A percentile compares a stretch with the other conserved stretches of the same genome.
Evolutionary conservation across 2,329 filamentous ascomycete genomes (phyloP).

Genomic region (Penicillium vulpinum): DNA sequence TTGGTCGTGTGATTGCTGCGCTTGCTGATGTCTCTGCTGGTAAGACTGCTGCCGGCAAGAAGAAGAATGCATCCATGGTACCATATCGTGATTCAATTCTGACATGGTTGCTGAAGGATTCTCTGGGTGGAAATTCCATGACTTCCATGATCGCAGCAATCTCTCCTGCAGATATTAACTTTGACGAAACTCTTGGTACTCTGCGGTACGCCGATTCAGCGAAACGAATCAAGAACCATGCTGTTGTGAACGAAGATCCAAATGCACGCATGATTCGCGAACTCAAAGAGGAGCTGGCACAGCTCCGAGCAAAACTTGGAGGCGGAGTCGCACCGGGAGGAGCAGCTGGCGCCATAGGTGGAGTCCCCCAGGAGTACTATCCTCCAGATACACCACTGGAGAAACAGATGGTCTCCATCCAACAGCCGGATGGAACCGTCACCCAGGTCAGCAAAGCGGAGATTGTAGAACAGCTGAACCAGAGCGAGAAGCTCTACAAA

Average conservation of each 20-base stretch:
- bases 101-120: conserved; percentile 97
- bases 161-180: conserved; percentile 97
- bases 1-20: conserved; percentile 95
- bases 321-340: conserved; percentile 51
- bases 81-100: conserved; percentile 96
- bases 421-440: conserved; percentile 75
- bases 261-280: conserved; percentile 99
- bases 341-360: conserved; percentile 47
- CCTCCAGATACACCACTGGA: conserved; percentile 89
- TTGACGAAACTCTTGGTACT: conserved; percentile 94
- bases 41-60: conserved; percentile 64
- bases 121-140: conserved; percentile 96
- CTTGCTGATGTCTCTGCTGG: conserved; percentile 85
- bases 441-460: conserved; percentile 98
- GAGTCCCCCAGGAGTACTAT: conserved; percentile 76
- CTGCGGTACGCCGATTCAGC: conserved; percentile 95
- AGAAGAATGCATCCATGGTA: conserved; percentile 73
- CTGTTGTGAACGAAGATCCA: conserved; percentile 97
- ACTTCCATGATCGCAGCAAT: conserved; percentile 99
- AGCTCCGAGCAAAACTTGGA: conserved; percentile 82
- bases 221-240: conserved; percentile 99
- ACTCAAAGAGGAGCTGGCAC: conserved; percentile 87
- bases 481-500: conserved; percentile 92
- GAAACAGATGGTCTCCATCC: conserved; percentile 94
- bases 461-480: conserved; percentile 92